Percentiles rank a stretch among this genome's conserved stretches.
These are phyloP conservation scores for Aurinia saxatilis DNA, from an alignment of 345 rosid species.

Conservation along the genomic window DNA sequence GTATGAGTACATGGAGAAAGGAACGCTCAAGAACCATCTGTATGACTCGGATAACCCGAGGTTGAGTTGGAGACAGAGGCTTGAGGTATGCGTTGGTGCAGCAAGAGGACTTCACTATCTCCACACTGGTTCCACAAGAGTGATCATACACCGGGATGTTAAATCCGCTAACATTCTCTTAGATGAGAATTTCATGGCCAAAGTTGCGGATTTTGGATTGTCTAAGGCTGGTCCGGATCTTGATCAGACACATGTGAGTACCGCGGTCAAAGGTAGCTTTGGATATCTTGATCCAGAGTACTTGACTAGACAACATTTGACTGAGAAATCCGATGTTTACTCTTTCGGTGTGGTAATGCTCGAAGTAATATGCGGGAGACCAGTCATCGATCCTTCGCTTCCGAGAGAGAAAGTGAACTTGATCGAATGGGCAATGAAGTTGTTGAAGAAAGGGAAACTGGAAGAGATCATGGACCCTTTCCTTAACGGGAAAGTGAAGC, in stretches of 20 bases:
- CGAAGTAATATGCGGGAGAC: slow-evolving; percentile 51
- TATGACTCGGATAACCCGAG: slow-evolving; percentile 38
- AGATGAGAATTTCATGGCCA: slow-evolving; percentile 59
- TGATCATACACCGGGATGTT: slow-evolving; percentile 66
- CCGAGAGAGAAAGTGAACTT: slow-evolving; percentile 49
- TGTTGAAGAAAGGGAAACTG: slow-evolving; percentile 27
- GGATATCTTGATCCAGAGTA: slow-evolving; percentile 69
- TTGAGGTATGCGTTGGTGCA: slow-evolving; percentile 63
- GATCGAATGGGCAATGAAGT: slow-evolving; percentile 49
- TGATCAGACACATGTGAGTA: slow-evolving; percentile 68
- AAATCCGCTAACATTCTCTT: slow-evolving; percentile 65
- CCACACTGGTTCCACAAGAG: slow-evolving; percentile 57
- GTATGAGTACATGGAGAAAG: slow-evolving; percentile 66
- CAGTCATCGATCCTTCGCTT: slow-evolving; percentile 52
- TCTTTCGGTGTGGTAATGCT: slow-evolving; percentile 68
- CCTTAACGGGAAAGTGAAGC: slow-evolving; percentile 37
- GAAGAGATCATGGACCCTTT: slow-evolving; percentile 44
- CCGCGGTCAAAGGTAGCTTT: slow-evolving; percentile 73
- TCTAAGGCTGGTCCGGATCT: slow-evolving; percentile 62
- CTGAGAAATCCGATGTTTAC: slow-evolving; percentile 60
- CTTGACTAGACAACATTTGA: slow-evolving; percentile 44
- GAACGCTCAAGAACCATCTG: slow-evolving; percentile 55
- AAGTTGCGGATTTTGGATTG: slow-evolving; percentile 71
- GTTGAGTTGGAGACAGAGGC: slow-evolving; percentile 52
- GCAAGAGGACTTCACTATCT: slow-evolving; percentile 74